A percentile compares a stretch with the other conserved stretches of the same genome.
phyloP scores from a whole-genome alignment of 139 green algal species.

The Chlamydomonas applanata region DNA sequence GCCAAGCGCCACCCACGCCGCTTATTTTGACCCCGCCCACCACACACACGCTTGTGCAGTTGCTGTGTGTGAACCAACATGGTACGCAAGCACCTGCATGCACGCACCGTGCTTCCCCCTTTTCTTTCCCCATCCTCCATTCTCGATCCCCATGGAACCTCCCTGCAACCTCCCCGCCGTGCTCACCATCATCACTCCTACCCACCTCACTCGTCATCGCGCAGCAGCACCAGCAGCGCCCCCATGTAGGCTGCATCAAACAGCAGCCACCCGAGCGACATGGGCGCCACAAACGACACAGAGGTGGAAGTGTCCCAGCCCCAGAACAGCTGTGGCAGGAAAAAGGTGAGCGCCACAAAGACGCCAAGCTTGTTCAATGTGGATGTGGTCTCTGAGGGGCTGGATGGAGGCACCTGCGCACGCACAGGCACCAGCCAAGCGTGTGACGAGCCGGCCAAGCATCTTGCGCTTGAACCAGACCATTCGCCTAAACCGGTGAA shows the following conservation, averaged over 20 bases:
- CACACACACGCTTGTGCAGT: no score
- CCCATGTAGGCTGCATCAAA: constrained; percentile 33
- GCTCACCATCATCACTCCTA: no score
- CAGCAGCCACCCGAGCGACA: constrained; percentile 20
- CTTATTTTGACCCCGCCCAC: no score
- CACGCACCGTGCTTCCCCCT: no score
- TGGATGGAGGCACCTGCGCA: constrained; percentile 1
- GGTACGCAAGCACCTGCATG: no score
- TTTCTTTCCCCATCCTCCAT: no score
- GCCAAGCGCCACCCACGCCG: no score
- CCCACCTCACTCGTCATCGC: neutral
- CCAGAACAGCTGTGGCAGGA: constrained; percentile 21
- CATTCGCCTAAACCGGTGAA: no score
- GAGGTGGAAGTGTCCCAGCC: constrained; percentile 14
- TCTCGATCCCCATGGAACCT: no score
- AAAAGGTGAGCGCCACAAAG: constrained; percentile 17
- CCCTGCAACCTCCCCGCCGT: no score
- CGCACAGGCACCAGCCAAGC: no score
- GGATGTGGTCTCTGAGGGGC: neutral
- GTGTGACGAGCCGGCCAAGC: neutral
- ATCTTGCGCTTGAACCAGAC: neutral
- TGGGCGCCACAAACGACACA: constrained; percentile 3
- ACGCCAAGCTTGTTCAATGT: constrained; percentile 22
- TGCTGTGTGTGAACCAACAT: no score
- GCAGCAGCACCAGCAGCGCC: constrained; percentile 21